phyloP scores from a whole-genome alignment of 2,329 filamentous ascomycete species.

The Xylaria sp. region DNA sequence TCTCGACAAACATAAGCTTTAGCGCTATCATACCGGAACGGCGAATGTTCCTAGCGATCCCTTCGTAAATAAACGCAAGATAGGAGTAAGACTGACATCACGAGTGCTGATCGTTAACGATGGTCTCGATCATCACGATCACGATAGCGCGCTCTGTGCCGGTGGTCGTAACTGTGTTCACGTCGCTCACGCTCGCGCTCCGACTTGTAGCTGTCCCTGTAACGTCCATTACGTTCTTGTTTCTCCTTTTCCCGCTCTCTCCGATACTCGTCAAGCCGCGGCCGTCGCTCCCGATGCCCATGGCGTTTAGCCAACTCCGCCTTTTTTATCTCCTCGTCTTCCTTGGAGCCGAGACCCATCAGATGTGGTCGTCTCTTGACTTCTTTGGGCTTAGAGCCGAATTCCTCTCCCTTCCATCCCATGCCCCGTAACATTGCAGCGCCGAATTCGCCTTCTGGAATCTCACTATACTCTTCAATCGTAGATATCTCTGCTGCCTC shows the following conservation, averaged over 20 bases:
- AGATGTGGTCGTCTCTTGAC: conserved; percentile 80
- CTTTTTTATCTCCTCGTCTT: conserved; percentile 77
- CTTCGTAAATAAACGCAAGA: background rate
- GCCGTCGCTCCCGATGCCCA: conserved; percentile 54
- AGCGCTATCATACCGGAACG: background rate
- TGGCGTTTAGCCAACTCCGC: conserved; percentile 64
- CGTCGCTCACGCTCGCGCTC: conserved; percentile 59
- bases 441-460: conserved; percentile 95
- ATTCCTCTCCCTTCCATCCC: conserved; percentile 85
- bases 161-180: conserved; percentile 45
- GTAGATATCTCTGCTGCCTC: conserved; percentile 79
- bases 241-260: conserved; percentile 59
- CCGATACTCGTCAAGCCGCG: conserved; percentile 63
- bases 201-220: conserved; percentile 58
- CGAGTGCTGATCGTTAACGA: conserved; percentile 29
- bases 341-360: conserved; percentile 89
- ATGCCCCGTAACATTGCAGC: conserved; percentile 90
- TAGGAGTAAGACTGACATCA: background rate
- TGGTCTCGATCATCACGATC: conserved; percentile 49
- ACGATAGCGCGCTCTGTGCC: conserved; percentile 44
- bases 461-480: conserved; percentile 84
- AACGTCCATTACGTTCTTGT: conserved; percentile 55
- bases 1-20: background rate
- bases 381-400: conserved; percentile 65
- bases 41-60: background rate